Evolutionary conservation across 1,284 basidiomycete genomes (phyloP), one percentile per base, ranked within the genome.

Genomic region (Ganoderma resinaceum): DNA sequence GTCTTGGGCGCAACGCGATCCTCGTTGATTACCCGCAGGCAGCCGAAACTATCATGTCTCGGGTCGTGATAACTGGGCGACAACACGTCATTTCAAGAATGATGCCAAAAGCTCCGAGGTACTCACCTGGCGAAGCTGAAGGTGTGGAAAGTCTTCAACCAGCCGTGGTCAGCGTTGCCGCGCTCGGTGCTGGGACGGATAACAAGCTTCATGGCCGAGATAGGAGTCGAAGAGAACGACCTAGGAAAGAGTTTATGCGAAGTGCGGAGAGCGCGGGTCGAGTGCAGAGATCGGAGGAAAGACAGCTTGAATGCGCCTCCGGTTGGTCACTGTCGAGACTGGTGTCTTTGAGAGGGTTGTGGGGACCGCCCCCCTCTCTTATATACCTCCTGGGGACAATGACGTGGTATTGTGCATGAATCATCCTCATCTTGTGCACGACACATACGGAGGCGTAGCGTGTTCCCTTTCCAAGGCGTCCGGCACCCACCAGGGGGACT

Each of bases 101-200:
- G 5, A 20, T 18, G 5, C 29, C 9, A 3, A 0, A 49, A 9
- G 23, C 8, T 16, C 2, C 2, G 14, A n/a, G 14, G 26, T 26
- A 84, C 89, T 63, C 77, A 91, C 91, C 80, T 81, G 1, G 95
- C 92, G 76, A 97, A 96, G 8, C 90, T 89, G 79, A 95, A 96
- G 0, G 94, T 93, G 74, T 95, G 94, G 84, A 95, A 95, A 0
- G 92, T 92, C 85, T 96, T 96, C 61, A 98, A 84, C 96, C 96
- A 98, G 29, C 90, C 89, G 75, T 96, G 95, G 78, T 97, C 89
- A 16, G 92, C 93, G 65, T 92, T 81, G 9, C 95, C 95, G 53
- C 95, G 86, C 60, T 91, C 88, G 66, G 89, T 76, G 74, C 88
- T 94, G 66, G 78, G 85, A 70, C 93, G 88, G 23, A 84, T 83